A percentile compares a stretch with the other conserved stretches of the same genome.
Conservation (phyloP, 805 yeast genomes). For the Candida ipomoeae region DNA sequence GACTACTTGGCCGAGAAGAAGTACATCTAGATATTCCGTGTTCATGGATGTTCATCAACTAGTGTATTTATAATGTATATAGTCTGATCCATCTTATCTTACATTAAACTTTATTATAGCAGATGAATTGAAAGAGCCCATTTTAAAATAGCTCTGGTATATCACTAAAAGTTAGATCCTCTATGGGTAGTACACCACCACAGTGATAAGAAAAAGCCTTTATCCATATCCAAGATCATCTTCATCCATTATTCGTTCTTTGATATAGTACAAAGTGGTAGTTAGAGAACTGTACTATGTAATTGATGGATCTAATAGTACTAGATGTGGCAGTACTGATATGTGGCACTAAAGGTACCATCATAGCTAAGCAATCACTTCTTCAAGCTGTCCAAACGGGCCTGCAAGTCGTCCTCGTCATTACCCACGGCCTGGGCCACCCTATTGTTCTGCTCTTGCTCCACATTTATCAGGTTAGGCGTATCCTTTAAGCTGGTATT, state of each 20-base stretch:
- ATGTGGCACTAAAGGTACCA: not conserved
- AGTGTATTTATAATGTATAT: not conserved
- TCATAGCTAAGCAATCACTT: slow-evolving; percentile 13
- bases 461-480: slow-evolving; percentile 33
- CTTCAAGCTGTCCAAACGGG: slow-evolving; percentile 78
- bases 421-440: slow-evolving; percentile 57
- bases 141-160: not conserved
- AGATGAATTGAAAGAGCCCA: too few species aligned
- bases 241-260: too few species aligned
- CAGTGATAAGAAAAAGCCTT: too few species aligned
- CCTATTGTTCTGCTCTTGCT: slow-evolving; percentile 21
- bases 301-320: too few species aligned
- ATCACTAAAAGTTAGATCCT: not conserved
- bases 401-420: slow-evolving; percentile 83
- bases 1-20: slow-evolving; percentile 59
- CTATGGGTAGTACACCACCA: too few species aligned
- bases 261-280: too few species aligned
- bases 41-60: not conserved
- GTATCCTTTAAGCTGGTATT: slow-evolving; percentile 45
- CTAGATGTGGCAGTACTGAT: too few species aligned
- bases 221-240: too few species aligned
- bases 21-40: slow-evolving; percentile 20
- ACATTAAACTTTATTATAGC: too few species aligned
- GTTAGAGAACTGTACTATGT: too few species aligned
- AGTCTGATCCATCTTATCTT: too few species aligned